These are phyloP conservation scores for Letharia columbiana DNA, from an alignment of 495 filamentous ascomycete genomes.

Conservation along the genomic window DNA sequence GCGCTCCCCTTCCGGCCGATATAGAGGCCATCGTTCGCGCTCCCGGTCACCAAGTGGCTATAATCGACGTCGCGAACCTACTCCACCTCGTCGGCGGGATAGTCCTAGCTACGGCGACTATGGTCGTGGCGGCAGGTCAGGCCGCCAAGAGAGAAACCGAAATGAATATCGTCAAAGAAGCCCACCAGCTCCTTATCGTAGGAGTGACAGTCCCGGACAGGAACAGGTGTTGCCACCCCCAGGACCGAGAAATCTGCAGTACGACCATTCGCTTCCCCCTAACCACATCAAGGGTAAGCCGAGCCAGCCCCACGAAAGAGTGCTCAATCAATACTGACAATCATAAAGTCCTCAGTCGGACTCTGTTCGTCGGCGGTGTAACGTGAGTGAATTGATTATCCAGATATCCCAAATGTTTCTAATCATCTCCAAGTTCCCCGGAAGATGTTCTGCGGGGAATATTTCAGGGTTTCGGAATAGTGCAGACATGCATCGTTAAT, in stretches of 20 bases:
- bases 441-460: constrained; percentile 71
- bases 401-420: constrained; percentile 2
- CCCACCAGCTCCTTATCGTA: constrained; percentile 54
- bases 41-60: constrained; percentile 68
- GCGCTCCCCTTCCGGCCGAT: constrained; percentile 50
- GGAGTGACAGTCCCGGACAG: constrained; percentile 51
- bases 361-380: constrained; percentile 93
- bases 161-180: constrained; percentile 79
- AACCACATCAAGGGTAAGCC: constrained; percentile 70
- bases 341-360: constrained; percentile 68
- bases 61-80: constrained; percentile 54
- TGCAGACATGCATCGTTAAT: constrained; percentile 97
- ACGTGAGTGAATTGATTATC: constrained; percentile 50
- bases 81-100: constrained; percentile 52
- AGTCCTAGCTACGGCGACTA: constrained; percentile 68
- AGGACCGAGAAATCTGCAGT: constrained; percentile 69
- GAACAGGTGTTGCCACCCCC: constrained; percentile 48
- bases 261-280: constrained; percentile 62
- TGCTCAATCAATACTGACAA: constrained; percentile 23
- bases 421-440: constrained; percentile 46
- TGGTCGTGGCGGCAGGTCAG: constrained; percentile 50
- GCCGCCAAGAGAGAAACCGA: constrained; percentile 43
- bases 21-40: constrained; percentile 47
- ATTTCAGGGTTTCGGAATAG: constrained; percentile 70
- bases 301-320: constrained; percentile 4